Evolutionary conservation across 176 grass and related monocot species (phyloP), one percentile per base, ranked within the genome.

Genomic region (Lolium rigidum): DNA sequence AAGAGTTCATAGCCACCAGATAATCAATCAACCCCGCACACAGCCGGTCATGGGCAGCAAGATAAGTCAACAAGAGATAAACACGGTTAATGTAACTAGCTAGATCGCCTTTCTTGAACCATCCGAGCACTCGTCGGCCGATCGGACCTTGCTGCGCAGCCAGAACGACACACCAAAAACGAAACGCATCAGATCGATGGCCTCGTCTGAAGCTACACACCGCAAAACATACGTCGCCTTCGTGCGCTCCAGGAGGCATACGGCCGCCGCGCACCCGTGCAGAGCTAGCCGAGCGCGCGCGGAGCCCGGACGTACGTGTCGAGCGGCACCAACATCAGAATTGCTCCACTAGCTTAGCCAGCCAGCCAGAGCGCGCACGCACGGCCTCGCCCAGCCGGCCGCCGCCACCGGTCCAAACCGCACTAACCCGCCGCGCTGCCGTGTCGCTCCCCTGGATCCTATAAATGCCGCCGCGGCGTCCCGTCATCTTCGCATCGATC

Each of bases 381-480:
- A 6, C 51, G 7, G 5, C 61, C 18, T 22, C 72, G 8, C n/a
- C 10, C 60, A 26, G 81, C 77, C 58, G 59, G 88, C 83, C 83
- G n/a, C 37, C 51, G 88, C 77, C 88, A 90, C 88, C 88, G 0
- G 0, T 49, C 10, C 70, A 38, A 82, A 2, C 39, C 75, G 61
- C 88, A 86, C 83, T 90, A 63, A 10, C 50, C 0, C 26, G 51
- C 70, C 50, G 17, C 35, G 65, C 2, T 11, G 21, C 35, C 41
- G 0, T 35, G 71, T 10, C 69, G 2, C 39, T 3, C 9, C n/a
- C 2, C 3, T 1, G 28, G n/a, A 51, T 3, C 61, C 83, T 89
- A 91, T 89, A 89, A 94, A 91, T 87, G 31, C 39, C 20, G 6
- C n/a, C 7, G 21, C 51, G 7, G 15, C 15, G 16, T 13, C 66